Evolutionary conservation across 1,139 yeast genomes (phyloP).

Genomic region (Geotrichum phurueaensis): DNA sequence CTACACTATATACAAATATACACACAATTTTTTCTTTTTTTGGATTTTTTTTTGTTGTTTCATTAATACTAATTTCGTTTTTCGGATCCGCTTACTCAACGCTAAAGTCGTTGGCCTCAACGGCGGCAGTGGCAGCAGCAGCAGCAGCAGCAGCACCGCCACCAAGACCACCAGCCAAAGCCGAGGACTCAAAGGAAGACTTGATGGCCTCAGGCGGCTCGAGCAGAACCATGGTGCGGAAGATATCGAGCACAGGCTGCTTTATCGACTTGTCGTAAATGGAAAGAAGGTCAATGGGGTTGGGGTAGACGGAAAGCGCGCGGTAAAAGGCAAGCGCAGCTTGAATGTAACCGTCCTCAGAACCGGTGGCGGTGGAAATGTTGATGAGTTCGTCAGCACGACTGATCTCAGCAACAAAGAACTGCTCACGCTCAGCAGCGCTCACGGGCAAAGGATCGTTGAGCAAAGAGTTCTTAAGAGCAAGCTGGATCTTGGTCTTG

Average conservation of each 20-base stretch:
- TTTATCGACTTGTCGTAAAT: slow-evolving; percentile 87
- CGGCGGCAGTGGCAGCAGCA: slow-evolving; percentile 16
- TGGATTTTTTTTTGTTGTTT: neutral
- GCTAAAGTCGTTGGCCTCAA: slow-evolving; percentile 25
- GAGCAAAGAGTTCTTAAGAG: slow-evolving; percentile 57
- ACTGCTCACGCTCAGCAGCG: slow-evolving; percentile 62
- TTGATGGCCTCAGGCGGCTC: slow-evolving; percentile 82
- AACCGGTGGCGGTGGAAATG: slow-evolving; percentile 23
- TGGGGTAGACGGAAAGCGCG: slow-evolving; percentile 91
- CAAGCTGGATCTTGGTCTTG: slow-evolving; percentile 53
- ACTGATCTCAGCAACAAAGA: slow-evolving; percentile 78
- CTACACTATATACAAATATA: neutral
- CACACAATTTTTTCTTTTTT: neutral
- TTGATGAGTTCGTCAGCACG: slow-evolving; percentile 54
- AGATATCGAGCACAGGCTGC: slow-evolving; percentile 69
- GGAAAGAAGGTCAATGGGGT: slow-evolving; percentile 83
- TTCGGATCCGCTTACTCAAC: slow-evolving; percentile 21
- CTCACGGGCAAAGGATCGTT: slow-evolving; percentile 73
- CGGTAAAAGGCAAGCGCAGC: slow-evolving; percentile 90
- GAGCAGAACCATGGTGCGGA: slow-evolving; percentile 82
- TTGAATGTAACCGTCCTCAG: slow-evolving; percentile 33
- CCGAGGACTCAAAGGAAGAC: slow-evolving; percentile 52
- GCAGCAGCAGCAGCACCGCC: slow-evolving; percentile 21
- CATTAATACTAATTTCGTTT: neutral
- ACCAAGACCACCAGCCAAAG: slow-evolving; percentile 21